Base-by-base conservation (phyloP, 192 early-diverging fungal genomes). In the Dimargaris verticillata region DNA sequence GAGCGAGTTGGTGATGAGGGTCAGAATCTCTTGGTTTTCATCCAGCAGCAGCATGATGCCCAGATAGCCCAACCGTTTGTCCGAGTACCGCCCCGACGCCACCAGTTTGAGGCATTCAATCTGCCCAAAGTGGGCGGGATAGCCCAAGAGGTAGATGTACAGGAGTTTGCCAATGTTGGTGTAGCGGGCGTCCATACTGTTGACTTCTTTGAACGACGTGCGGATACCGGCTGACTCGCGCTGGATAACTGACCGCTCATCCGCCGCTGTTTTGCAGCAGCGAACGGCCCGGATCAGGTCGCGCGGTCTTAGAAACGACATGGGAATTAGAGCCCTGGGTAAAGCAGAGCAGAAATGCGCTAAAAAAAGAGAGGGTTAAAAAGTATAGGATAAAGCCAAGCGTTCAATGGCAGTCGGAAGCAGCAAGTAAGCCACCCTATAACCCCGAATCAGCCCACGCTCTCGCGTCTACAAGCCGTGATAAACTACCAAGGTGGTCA, bases 71-170 rank as follows among this genome's bases (percentile, higher is more conserved):
- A 99, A 74, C 59, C 94, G 82, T 71, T 99, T 99, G 71, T 99
- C 96, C 12, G 92, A 80, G 71, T 93, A 99, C 63, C 83, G 74
- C 20, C 90, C 82, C 17, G 88, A 91, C 25, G 94, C 96, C 6
- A 90, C 94, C 47, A 99, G 73, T 73, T 99, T 99, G 41, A 99
- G 73, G 68, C 96, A 99, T 70, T 99, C 96, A 47, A 99, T 93
- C 75, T 99, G 96, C 24, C 96, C 96, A 73, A 97, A 99, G 69
- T 97, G 96, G 28, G 94, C 96, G 33, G 94, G 93, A 64, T 95
- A 96, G 20, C 96, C 93, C 20, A 99, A 81, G 89, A 99, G 88
- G 67, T 95, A 91, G 61, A 99, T 95, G 66, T 99, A 99, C 14
- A 99, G 78, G 65, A 99, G 76, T 72, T 99, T 99, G 28, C 91